Base-by-base conservation (phyloP, 2,329 filamentous ascomycete species). In the Drechmeria coniospora region DNA sequence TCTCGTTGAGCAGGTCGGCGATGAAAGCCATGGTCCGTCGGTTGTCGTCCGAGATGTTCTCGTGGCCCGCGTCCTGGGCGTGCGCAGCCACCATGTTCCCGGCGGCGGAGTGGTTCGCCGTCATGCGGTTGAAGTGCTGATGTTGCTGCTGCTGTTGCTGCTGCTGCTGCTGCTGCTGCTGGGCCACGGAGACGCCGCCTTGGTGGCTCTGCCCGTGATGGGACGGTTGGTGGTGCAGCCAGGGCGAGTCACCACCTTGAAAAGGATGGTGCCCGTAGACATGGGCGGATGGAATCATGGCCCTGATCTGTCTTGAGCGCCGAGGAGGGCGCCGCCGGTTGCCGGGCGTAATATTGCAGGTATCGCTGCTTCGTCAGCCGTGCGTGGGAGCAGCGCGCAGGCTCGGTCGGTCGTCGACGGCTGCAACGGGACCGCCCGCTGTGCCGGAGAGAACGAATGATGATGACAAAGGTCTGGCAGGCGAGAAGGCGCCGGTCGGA, bases 11-110 rank as follows among this genome's bases (percentile, higher is more conserved):
- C 32, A 94, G 66, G 51, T 94, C 86, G 30, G 86, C 82, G 37
- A 94, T 90, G 65, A 83, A 94, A 37, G 75, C 75, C 54, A 94
- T 73, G n/a, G 92, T 90, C 39, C 86, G 74, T 41, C 83, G 71
- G 54, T 93, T 93, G 50, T 94, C 87, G 50, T 94, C 87, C 12
- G 77, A 82, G 38, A 90, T 54, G 56, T 70, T 69, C 44, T 82
- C 78, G 44, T 78, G 59, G 36, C 59, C 49, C 32, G 55, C 57
- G 41, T 76, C 64, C 44, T 68, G 65, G 19, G 54, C 54, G 37
- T 74, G 68, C 27, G 49, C 51, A 12, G 51, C 55, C 22, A 64
- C 52, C 37, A 63, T 47, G 32, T 40, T 44, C 17, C 43, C 43
- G 15, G 55, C 54, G 30, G 61, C 63, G 40, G 69, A 74, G 45